Percentiles rank a stretch among this genome's conserved stretches.
These are phyloP conservation scores for Brassica carinata DNA, from an alignment of 345 rosid genomes.

Conservation along the genomic window DNA sequence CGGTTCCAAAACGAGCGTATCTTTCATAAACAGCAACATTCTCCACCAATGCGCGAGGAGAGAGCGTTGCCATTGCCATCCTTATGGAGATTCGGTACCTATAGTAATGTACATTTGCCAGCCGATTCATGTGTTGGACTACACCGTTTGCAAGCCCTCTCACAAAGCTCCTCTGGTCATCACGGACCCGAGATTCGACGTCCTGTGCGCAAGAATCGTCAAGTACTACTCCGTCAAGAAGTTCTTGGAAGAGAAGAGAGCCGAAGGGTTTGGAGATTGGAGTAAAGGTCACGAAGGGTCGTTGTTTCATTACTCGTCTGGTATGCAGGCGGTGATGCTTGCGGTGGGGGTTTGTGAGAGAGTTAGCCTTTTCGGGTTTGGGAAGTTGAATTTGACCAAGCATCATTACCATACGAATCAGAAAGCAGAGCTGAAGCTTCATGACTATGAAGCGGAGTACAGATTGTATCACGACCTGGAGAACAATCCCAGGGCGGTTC, in stretches of 20 bases:
- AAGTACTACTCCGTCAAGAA: slow-evolving; percentile 79
- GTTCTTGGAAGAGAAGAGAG: slow-evolving; percentile 56
- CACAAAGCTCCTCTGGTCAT: slow-evolving; percentile 60
- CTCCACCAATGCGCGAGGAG: slow-evolving; percentile 72
- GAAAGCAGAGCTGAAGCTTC: slow-evolving; percentile 75
- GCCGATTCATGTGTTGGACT: slow-evolving; percentile 82
- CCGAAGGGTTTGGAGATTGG: slow-evolving; percentile 64
- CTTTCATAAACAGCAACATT: slow-evolving; percentile 87
- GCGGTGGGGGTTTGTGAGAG: slow-evolving; percentile 74
- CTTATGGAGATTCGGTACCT: slow-evolving; percentile 69
- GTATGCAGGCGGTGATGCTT: slow-evolving; percentile 88
- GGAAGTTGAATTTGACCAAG: slow-evolving; percentile 64
- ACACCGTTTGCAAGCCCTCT: slow-evolving; percentile 61
- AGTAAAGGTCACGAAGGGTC: slow-evolving; percentile 65
- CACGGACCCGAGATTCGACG: slow-evolving; percentile 84
- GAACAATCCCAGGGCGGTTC: slow-evolving; percentile 58
- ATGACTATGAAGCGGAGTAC: slow-evolving; percentile 89
- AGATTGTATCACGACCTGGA: slow-evolving; percentile 63
- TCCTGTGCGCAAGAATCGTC: slow-evolving; percentile 69
- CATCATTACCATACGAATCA: slow-evolving; percentile 94
- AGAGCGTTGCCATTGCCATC: slow-evolving; percentile 75
- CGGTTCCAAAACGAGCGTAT: slow-evolving; percentile 71
- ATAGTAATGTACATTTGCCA: slow-evolving; percentile 85
- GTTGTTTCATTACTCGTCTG: slow-evolving; percentile 91
- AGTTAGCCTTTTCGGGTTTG: slow-evolving; percentile 90